Base-by-base conservation (phyloP, 2,329 filamentous ascomycete species). In the Xylaria sp. region DNA sequence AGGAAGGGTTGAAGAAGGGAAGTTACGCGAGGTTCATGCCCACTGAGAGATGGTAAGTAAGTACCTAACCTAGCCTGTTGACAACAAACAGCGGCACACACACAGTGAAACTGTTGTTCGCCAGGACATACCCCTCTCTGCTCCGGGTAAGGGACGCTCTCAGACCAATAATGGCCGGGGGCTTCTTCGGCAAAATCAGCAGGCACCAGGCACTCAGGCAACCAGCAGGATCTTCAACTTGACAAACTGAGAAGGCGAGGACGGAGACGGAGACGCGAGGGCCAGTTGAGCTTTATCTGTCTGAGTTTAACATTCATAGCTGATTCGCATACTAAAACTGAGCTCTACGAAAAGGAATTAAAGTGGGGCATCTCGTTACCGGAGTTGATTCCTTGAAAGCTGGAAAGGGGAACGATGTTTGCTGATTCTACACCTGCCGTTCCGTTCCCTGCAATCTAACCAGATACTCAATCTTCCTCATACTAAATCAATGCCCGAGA, bases 351-450 rank as follows among this genome's bases (percentile, higher is more conserved):
- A 59, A 46, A 35, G 3, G n/a, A 19, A 53, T 16, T 58, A 55
- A 58, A 53, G 59, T 55, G 59, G 59, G 13, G 55, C 46, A n/a
- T 23, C 10, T 55, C 13, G 19, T 37, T 13, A 16, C 6, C 54
- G 18, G 39, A n/a, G 1, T 5, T 23, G 44, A 30, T 18, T 39
- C 48, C 48, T 35, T 10, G 23, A 34, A 34, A 58, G 37, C 37
- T 42, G 8, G 37, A 42, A 42, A 42, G 11, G 30, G 51, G 46
- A 48, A 46, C 54, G 52, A n/a, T 47, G 13, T 2, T 35, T 34
- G 39, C 10, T 52, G 37, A 11, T n/a, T 9, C 39, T 19, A 30
- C 35, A 52, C 23, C 49, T 51, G 49, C 9, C 50, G 16, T 13
- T 19, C 44, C 44, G 44, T 13, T 37, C 44, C 44, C 49, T 50